Evolutionary conservation across 352 stramenopile genomes (phyloP), one percentile per base, ranked within the genome.

Genomic region (Pythium insidiosum): DNA sequence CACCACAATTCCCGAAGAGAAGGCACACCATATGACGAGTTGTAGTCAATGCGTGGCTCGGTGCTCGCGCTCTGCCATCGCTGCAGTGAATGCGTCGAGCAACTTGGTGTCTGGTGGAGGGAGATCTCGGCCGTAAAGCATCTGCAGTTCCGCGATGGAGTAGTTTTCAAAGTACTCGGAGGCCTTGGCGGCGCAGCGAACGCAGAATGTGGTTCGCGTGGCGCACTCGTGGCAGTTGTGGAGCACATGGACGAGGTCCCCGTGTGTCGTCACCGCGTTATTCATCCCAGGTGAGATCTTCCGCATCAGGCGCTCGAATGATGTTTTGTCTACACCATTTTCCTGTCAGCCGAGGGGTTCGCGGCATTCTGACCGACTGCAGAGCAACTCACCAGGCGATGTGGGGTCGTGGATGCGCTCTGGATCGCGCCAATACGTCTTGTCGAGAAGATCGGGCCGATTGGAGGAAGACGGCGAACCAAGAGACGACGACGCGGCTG

Each of bases 81-180:
- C 49, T 12, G 61, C 55, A 7, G 50, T 33, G 50, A 86, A 86
- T 4, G 29, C 58, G 9, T 59, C 55, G 18, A 86, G 59, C 15
- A 62, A 56, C 26, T 66, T 58, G 26, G 53, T 50, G 36, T 88
- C 67, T 2, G 70, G 73, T 4, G 68, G 51, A 3, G 75, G 72
- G 19, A 88, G 56, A 10, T 83, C 70, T 2, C 42, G 65, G 1
- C 70, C 60, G 46, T 88, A 88, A 19, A 83, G 51, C 16, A 56
- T 47, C 21, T 73, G 56, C 26, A 88, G 57, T 53, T 88, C 75
- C 0, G 58, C 6, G 11, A 50, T 52, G 6, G 73, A 66, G 54
- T 77, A 80, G 4, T 68, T 68, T 5, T 53, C 62, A 38, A 86
- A 86, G 58, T 80, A 88, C 46, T 85, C 75, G 54, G 58, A 66